Conservation (phyloP, 2,329 filamentous ascomycete genomes). For the Metarhizium humberi region DNA sequence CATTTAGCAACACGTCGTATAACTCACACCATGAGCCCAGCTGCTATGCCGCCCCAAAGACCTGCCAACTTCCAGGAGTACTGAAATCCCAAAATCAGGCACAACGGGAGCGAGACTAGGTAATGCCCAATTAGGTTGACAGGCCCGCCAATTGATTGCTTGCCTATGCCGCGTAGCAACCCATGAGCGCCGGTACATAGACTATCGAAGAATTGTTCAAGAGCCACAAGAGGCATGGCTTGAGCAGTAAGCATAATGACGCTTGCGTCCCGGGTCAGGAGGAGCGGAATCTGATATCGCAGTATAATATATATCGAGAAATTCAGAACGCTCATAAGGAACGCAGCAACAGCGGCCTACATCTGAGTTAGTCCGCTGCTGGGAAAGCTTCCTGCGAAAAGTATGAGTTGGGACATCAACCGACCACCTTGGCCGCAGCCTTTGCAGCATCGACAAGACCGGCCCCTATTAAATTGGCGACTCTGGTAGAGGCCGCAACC, state of each 20-base stretch:
- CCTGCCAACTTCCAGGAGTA: slow-evolving; percentile 67
- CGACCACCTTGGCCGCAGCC: slow-evolving; percentile 62
- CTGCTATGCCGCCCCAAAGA: slow-evolving; percentile 68
- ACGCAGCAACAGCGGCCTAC: slow-evolving; percentile 48
- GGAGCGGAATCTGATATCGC: slow-evolving; percentile 58
- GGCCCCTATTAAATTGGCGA: slow-evolving; percentile 84
- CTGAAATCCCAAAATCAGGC: slow-evolving; percentile 66
- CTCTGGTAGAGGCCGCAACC: slow-evolving; percentile 77
- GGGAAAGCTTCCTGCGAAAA: too few relatives aligned
- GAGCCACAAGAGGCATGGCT: slow-evolving; percentile 67
- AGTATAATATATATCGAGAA: slow-evolving; percentile 56
- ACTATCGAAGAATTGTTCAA: slow-evolving; percentile 84
- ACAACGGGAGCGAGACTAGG: slow-evolving; percentile 70
- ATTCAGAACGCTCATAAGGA: slow-evolving; percentile 66
- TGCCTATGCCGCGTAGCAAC: slow-evolving; percentile 71
- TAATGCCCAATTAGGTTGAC: slow-evolving; percentile 85
- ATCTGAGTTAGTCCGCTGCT: background rate
- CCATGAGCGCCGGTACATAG: slow-evolving; percentile 71
- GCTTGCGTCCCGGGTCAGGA: slow-evolving; percentile 62
- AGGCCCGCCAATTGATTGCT: slow-evolving; percentile 79
- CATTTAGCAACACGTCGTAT: background rate
- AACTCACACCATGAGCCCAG: slow-evolving; percentile 56
- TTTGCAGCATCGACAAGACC: slow-evolving; percentile 68
- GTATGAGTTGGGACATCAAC: slow-evolving; percentile 6
- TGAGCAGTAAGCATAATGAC: slow-evolving; percentile 56